A percentile compares a stretch with the other conserved stretches of the same genome.
Evolutionary conservation across 257 asterid genomes (phyloP).

Genomic region (Verbena officinalis): DNA sequence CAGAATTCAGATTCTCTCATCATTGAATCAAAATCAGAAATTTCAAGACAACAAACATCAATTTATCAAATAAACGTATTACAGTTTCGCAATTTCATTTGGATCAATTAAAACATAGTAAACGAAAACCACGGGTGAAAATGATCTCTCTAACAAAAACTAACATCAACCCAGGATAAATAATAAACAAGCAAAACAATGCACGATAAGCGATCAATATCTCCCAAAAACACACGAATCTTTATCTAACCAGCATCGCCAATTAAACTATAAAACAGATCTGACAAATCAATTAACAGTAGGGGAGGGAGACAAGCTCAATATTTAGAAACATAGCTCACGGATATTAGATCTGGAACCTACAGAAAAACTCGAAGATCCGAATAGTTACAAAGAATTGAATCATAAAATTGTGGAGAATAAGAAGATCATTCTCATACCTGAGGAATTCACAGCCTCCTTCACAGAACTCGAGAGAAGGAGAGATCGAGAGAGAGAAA

Average conservation of each 20-base stretch:
- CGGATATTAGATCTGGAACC: slow-evolving; percentile 33
- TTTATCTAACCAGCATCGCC: slow-evolving; percentile 4
- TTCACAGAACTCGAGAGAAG: slow-evolving; percentile 30
- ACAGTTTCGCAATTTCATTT: not conserved
- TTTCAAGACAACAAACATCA: slow-evolving; percentile 11
- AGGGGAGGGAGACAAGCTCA: not conserved
- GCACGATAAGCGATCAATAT: slow-evolving; percentile 1
- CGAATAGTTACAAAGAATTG: slow-evolving; percentile 7
- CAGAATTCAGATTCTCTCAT: slow-evolving; percentile 24
- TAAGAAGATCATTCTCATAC: slow-evolving; percentile 14
- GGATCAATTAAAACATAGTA: slow-evolving; percentile 21
- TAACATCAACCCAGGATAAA: slow-evolving; percentile 14
- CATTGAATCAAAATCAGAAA: slow-evolving; percentile 25
- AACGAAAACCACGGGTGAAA: slow-evolving; percentile 4
- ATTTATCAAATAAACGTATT: slow-evolving; percentile 1
- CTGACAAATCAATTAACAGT: slow-evolving; percentile 12
- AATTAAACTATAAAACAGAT: slow-evolving; percentile 27
- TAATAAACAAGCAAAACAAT: slow-evolving; percentile 20
- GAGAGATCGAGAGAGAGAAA: slow-evolving; percentile 10
- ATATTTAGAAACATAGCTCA: not conserved
- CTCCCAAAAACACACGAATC: slow-evolving; percentile 11
- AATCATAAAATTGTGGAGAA: not conserved
- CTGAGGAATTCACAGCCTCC: slow-evolving; percentile 33
- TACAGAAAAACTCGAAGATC: slow-evolving; percentile 20
- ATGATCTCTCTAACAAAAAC: slow-evolving; percentile 14